Conservation (phyloP, 2,329 filamentous ascomycete genomes). For the Aureobasidium melanogenum region DNA sequence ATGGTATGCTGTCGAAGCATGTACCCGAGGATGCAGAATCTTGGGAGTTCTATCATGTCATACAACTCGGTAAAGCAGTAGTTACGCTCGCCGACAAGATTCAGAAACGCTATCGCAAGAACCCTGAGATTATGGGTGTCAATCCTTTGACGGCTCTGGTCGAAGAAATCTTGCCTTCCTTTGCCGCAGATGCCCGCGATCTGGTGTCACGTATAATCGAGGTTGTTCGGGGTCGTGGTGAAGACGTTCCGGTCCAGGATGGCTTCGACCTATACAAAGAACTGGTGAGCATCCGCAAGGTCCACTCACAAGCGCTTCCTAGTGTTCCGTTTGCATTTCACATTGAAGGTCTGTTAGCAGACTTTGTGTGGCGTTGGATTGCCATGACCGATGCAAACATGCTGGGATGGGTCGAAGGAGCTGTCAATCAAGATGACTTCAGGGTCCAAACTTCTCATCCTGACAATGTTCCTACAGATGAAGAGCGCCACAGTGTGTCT, state of each 20-base stretch:
- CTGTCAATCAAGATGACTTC: conserved; percentile 85
- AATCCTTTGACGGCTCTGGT: conserved; percentile 64
- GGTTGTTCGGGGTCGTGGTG: conserved; percentile 56
- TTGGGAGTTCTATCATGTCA: conserved; percentile 87
- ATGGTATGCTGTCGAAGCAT: conserved; percentile 65
- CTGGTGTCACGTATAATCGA: conserved; percentile 75
- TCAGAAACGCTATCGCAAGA: conserved; percentile 83
- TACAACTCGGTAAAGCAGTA: conserved; percentile 78
- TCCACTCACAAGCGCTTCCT: conserved; percentile 69
- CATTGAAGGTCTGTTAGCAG: conserved; percentile 74
- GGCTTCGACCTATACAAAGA: conserved; percentile 91
- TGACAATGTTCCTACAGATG: conserved; percentile 53
- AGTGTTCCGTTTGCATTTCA: conserved; percentile 71
- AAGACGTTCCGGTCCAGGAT: conserved; percentile 79
- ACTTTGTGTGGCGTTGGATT: conserved; percentile 97
- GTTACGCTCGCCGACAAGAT: conserved; percentile 80
- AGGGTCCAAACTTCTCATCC: conserved; percentile 54
- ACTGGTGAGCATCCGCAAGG: conserved; percentile 71
- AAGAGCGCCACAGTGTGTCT: conserved; percentile 84
- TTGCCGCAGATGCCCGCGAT: conserved; percentile 80
- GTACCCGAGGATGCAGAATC: conserved; percentile 71
- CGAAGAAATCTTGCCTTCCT: conserved; percentile 76
- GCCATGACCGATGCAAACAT: conserved; percentile 69
- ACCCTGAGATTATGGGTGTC: conserved; percentile 75
- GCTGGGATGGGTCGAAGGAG: conserved; percentile 75